Conservation (phyloP, 1,139 yeast species). For the Yamadazyma atmosphaerica region DNA sequence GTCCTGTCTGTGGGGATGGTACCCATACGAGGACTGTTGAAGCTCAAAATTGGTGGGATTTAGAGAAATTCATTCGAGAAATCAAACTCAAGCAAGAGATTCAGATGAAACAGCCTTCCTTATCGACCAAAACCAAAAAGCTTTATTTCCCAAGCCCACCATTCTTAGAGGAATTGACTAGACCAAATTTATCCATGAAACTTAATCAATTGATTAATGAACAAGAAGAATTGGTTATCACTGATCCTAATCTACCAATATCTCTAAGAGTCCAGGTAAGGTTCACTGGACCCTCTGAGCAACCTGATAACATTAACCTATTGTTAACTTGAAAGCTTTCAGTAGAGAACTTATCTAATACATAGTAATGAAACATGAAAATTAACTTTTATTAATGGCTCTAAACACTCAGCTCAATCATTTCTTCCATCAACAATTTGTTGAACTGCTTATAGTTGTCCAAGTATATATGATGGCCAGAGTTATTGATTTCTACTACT, state of each 20-base stretch:
- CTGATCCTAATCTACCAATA: slow-evolving; percentile 59
- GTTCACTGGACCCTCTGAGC: slow-evolving; percentile 24
- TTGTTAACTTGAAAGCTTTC: slow-evolving; percentile 9
- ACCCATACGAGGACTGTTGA: slow-evolving; percentile 32
- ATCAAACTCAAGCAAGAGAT: slow-evolving; percentile 32
- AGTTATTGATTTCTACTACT: slow-evolving; percentile 47
- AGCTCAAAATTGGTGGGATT: slow-evolving; percentile 42
- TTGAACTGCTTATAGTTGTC: slow-evolving; percentile 60
- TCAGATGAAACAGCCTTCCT: slow-evolving; percentile 51
- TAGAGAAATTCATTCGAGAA: slow-evolving; percentile 50
- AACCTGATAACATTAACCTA: slow-evolving; percentile 18
- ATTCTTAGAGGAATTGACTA: slow-evolving; percentile 48
- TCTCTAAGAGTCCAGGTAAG: slow-evolving; percentile 27
- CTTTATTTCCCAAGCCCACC: slow-evolving; percentile 57
- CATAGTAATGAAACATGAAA: too few relatives aligned
- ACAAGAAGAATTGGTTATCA: slow-evolving; percentile 55
- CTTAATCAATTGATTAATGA: slow-evolving; percentile 38
- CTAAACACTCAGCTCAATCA: slow-evolving; percentile 16
- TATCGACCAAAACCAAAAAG: slow-evolving; percentile 41
- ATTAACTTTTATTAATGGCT: slow-evolving; percentile 1
- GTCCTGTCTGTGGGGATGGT: slow-evolving; percentile 71
- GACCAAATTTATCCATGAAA: slow-evolving; percentile 41
- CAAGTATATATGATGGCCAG: slow-evolving; percentile 74
- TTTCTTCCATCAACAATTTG: slow-evolving; percentile 38
- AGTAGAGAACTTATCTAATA: too few relatives aligned